These are phyloP conservation scores for Monosporascus sp. DNA, from an alignment of 2,329 filamentous ascomycete species.

Conservation along the genomic window DNA sequence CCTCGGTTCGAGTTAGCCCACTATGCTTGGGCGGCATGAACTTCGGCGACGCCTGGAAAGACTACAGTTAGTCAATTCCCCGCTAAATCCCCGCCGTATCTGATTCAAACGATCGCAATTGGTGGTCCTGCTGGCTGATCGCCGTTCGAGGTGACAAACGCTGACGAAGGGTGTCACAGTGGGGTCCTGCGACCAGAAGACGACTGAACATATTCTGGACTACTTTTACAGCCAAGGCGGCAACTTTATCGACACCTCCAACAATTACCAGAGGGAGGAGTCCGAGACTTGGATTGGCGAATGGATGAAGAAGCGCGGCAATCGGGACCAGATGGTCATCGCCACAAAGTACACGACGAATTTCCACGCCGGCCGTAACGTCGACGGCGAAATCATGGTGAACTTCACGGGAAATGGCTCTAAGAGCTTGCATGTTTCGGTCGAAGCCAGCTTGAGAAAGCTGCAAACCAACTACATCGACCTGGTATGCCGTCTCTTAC, in stretches of 20 bases:
- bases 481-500: constrained; percentile 13
- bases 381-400: constrained; percentile 13
- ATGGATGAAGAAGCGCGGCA: constrained; percentile 45
- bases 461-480: constrained; percentile 55
- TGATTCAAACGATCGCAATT: no score
- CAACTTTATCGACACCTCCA: constrained; percentile 64
- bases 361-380: constrained; percentile 28
- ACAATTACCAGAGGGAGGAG: constrained; percentile 52
- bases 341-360: constrained; percentile 52
- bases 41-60: constrained; percentile 41
- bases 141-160: no score
- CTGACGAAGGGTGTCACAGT: constrained; percentile 17
- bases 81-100: no score
- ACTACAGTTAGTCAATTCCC: constrained; percentile 12
- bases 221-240: constrained; percentile 52
- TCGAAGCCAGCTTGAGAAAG: constrained; percentile 50
- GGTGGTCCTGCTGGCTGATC: no score
- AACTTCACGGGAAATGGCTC: constrained; percentile 53
- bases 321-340: constrained; percentile 49
- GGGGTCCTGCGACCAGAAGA: constrained; percentile 50
- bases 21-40: constrained; percentile 50
- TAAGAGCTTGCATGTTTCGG: constrained; percentile 50
- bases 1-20: constrained; percentile 47
- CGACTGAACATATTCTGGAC: constrained; percentile 52
- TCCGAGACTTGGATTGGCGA: constrained; percentile 54